phyloP scores from a whole-genome alignment of 2,329 filamentous ascomycete genomes.

The Bipolaris oryzae region DNA sequence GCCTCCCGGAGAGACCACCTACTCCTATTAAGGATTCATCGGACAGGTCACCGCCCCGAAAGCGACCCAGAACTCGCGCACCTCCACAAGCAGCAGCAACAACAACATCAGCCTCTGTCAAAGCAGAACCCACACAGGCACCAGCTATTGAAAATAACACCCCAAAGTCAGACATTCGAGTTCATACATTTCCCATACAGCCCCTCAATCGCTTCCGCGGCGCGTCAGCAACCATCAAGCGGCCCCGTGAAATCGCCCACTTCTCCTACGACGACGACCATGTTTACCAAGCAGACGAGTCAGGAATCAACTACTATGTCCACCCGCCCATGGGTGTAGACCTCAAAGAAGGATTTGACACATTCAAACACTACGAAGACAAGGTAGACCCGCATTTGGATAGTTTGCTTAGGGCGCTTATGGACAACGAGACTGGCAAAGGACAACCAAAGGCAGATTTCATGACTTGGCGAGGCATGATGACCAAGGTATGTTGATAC shows the following conservation, averaged over 20 bases:
- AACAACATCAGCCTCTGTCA: slow-evolving; percentile 11
- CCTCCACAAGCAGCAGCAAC: slow-evolving; percentile 27
- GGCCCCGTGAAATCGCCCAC: slow-evolving; percentile 77
- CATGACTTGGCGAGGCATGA: slow-evolving; percentile 96
- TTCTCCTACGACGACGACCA: slow-evolving; percentile 94
- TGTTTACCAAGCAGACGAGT: slow-evolving; percentile 74
- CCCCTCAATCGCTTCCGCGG: slow-evolving; percentile 44
- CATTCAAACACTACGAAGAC: slow-evolving; percentile 83
- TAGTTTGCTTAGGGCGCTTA: slow-evolving; percentile 77
- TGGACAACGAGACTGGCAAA: slow-evolving; percentile 71
- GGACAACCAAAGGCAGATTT: slow-evolving; percentile 69
- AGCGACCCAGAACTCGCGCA: slow-evolving; percentile 43
- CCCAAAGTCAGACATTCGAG: background rate
- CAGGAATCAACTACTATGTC: slow-evolving; percentile 87
- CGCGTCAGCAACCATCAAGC: slow-evolving; percentile 43
- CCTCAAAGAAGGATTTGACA: slow-evolving; percentile 79
- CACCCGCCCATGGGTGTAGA: slow-evolving; percentile 73
- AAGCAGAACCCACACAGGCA: background rate
- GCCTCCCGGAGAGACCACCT: slow-evolving; percentile 12
- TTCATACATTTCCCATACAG: slow-evolving; percentile 37
- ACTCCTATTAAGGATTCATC: slow-evolving; percentile 16
- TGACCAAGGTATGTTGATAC: slow-evolving; percentile 77
- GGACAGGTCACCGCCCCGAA: slow-evolving; percentile 32
- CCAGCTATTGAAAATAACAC: background rate
- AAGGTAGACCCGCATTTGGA: slow-evolving; percentile 85